Conservation (phyloP, 306 rosid genomes). For the Lathyrus aphaca region DNA sequence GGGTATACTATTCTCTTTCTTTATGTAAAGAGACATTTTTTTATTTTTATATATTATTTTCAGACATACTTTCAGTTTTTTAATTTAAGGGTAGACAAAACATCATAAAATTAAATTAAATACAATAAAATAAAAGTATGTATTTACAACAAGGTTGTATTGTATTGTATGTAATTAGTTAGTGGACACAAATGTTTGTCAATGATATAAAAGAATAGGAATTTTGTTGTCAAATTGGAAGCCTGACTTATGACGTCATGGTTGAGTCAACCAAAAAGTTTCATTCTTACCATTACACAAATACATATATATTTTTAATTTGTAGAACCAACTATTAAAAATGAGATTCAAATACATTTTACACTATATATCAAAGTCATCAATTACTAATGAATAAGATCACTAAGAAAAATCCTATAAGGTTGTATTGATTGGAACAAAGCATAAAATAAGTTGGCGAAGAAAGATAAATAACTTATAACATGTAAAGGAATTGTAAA, state of each 20-base stretch:
- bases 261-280: neutral
- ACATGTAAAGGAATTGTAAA: too few relatives aligned
- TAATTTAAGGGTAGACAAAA: neutral
- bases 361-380: too few relatives aligned
- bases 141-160: neutral
- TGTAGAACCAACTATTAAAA: too few relatives aligned
- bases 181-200: neutral
- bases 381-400: too few relatives aligned
- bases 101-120: neutral
- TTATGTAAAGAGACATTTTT: constrained; percentile 28
- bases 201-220: neutral
- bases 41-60: constrained; percentile 7
- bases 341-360: too few relatives aligned
- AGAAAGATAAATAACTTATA: too few relatives aligned
- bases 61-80: neutral
- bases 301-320: too few relatives aligned
- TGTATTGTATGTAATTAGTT: neutral
- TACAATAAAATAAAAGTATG: neutral
- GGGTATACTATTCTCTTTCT: constrained; percentile 30
- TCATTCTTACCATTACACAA: neutral
- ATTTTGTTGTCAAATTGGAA: neutral
- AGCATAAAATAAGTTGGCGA: too few relatives aligned
- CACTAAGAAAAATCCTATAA: too few relatives aligned
- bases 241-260: neutral
- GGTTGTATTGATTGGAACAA: too few relatives aligned